Evolutionary conservation across 2,329 filamentous ascomycete genomes (phyloP), one percentile per base, ranked within the genome.

Genomic region (Trichoderma breve): DNA sequence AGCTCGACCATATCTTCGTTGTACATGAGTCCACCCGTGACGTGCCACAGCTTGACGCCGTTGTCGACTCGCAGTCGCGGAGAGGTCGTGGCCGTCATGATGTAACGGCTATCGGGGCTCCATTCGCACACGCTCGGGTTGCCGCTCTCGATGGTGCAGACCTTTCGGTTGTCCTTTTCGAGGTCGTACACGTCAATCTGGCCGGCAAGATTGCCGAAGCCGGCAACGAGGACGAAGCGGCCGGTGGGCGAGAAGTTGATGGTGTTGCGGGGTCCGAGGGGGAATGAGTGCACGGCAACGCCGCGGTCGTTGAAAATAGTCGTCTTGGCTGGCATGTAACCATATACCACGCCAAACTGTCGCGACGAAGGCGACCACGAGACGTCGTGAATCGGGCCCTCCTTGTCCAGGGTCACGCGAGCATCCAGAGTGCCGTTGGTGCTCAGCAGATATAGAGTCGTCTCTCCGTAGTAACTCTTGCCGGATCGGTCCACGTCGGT

Each of bases 391-490:
- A 98, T 98, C 6, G 96, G 96, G 0, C 96, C 96, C 81, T 98
- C 95, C 85, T 98, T 98, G 83, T 99, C 96, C 65, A 98, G 87
- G 74, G 92, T 89, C 76, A 99, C 91, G 77, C 96, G 91, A 72
- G 95, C 96, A 82, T 99, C 96, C 78, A 98, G 97, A 62, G 91
- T 90, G 74, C 95, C 95, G 79, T 92, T 97, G 74, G 94, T 92
- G 82, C 93, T 97, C 74, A 99, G 88, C 76, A 99, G 88, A 84
- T 98, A 98, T 80, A 99, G 90, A 75, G 93, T 98, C 11, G 96
- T 98, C 85, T 99, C 96, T 80, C 96, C 96, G 78, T 99, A 99
- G 85, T 99, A 99, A 84, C 94, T 98, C 90, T 98, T 98, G 83
- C 97, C 97, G 72, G 94, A 94, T 85, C 96, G 97, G 84, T 99